A percentile compares a stretch with the other conserved stretches of the same genome.
phyloP scores from a whole-genome alignment of 352 stramenopile genomes.

The Pythium insidiosum region DNA sequence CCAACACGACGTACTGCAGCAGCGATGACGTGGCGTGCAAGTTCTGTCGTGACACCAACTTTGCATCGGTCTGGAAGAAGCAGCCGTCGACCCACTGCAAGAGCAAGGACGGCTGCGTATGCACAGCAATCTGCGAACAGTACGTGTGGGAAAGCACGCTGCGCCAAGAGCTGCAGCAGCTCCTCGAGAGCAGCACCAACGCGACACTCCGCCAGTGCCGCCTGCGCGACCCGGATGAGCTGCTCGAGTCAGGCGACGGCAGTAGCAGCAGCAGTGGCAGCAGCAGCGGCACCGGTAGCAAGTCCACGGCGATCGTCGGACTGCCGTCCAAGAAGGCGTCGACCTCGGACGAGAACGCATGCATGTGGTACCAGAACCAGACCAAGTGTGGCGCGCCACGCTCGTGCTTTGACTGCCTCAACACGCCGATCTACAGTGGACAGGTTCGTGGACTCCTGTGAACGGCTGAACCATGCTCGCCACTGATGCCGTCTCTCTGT shows the following conservation, averaged over 20 bases:
- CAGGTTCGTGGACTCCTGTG: too few relatives aligned
- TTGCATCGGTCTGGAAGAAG: conserved; percentile 16
- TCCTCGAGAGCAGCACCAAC: conserved; percentile 10
- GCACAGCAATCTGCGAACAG: conserved; percentile 40
- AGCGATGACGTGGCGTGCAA: conserved; percentile 24
- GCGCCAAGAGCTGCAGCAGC: conserved; percentile 19
- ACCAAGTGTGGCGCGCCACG: conserved; percentile 32
- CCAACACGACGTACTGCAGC: conserved; percentile 51
- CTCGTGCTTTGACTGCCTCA: conserved; percentile 54
- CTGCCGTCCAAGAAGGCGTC: conserved; percentile 16
- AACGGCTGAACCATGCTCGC: too few relatives aligned
- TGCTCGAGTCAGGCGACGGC: not conserved
- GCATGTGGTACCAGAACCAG: conserved; percentile 60
- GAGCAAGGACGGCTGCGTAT: conserved; percentile 31
- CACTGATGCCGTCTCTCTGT: conserved; percentile 6
- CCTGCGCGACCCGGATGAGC: not conserved
- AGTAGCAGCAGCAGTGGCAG: too few relatives aligned
- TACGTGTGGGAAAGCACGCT: conserved; percentile 31
- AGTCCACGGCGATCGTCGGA: conserved; percentile 7
- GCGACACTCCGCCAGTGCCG: conserved; percentile 1
- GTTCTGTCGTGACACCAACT: conserved; percentile 24
- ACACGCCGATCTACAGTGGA: conserved; percentile 25
- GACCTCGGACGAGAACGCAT: conserved; percentile 29
- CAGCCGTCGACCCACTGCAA: conserved; percentile 48
- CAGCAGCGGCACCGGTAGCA: too few relatives aligned